Evolutionary conservation across 2,329 filamentous ascomycete species (phyloP), one percentile per base, ranked within the genome.

Genomic region (Ceratocystis ficicola): DNA sequence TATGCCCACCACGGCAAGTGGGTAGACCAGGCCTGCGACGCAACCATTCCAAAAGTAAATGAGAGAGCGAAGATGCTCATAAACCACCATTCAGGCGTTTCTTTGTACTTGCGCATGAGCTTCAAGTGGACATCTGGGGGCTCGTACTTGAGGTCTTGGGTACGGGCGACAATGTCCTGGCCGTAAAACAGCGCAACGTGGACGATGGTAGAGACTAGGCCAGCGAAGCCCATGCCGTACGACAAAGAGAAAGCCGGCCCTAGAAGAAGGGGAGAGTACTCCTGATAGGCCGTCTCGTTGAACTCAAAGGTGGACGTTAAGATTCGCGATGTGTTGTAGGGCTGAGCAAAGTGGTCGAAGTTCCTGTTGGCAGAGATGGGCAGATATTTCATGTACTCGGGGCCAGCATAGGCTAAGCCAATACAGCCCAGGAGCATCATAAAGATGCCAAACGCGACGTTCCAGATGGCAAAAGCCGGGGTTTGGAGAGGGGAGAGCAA

Each of bases 301-400:
- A 88, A 82, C n/a, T 80, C 77, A 65, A 78, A 75, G 69, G 84
- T 76, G 3, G 74, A 69, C 65, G 80, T 80, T 20, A 88, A 77
- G 62, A 88, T 85, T n/a, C 77, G 78, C 2, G 77, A 77, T 3
- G 85, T 83, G 68, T 87, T 80, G 75, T 88, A 88, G 8, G 75
- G 69, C 1, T 74, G 71, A 28, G 83, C 85, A 0, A 78, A 85
- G 71, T 87, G 88, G 74, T 88, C 86, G 77, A 81, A 84, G 69
- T 78, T 82, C 59, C 71, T 73, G 44, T 80, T 82, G 69, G 80
- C 78, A 62, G 77, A 80, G 28, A 88, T 79, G 1, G 85, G 84
- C 65, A 88, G 75, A 71, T 85, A 86, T 67, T 83, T 80, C 44
- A 83, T 72, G 69, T 79, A 83, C 80, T 81, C 83, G 44, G 74